These are phyloP conservation scores for Hymenoscyphus infarciens DNA, from an alignment of 2,329 filamentous ascomycete genomes.

Conservation along the genomic window DNA sequence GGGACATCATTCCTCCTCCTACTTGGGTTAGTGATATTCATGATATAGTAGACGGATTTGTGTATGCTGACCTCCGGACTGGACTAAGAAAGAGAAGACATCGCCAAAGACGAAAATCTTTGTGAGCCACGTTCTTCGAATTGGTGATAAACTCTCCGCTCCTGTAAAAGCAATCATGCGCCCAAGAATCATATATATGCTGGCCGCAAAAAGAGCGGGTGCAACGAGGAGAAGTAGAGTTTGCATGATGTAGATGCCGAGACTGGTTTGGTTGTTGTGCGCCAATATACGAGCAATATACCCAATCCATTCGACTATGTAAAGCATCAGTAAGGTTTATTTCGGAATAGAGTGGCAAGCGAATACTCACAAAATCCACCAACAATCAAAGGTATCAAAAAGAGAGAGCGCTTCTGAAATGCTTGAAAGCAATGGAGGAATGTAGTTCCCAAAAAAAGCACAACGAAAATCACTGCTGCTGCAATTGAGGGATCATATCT, in stretches of 20 bases:
- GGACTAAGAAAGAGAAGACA: slow-evolving; percentile 42
- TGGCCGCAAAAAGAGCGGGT: slow-evolving; percentile 40
- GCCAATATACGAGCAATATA: slow-evolving; percentile 34
- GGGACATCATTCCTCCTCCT: slow-evolving; percentile 25
- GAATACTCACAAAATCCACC: slow-evolving; percentile 32
- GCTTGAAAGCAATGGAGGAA: slow-evolving; percentile 33
- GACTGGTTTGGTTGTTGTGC: slow-evolving; percentile 26
- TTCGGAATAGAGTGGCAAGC: background rate
- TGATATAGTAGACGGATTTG: slow-evolving; percentile 17
- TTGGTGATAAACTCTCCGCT: slow-evolving; percentile 37
- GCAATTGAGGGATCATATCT: slow-evolving; percentile 45
- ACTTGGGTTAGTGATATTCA: background rate
- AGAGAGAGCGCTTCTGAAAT: slow-evolving; percentile 31
- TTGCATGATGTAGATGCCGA: slow-evolving; percentile 38
- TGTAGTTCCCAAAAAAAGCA: slow-evolving; percentile 35
- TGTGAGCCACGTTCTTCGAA: slow-evolving; percentile 38
- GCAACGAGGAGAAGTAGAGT: slow-evolving; percentile 39
- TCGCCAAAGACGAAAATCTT: slow-evolving; percentile 46
- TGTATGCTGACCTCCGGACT: slow-evolving; percentile 34
- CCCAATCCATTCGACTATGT: slow-evolving; percentile 40
- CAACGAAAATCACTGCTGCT: slow-evolving; percentile 41
- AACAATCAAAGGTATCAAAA: slow-evolving; percentile 39
- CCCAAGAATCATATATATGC: slow-evolving; percentile 42
- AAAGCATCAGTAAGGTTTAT: background rate
- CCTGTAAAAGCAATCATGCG: slow-evolving; percentile 38